phyloP scores from a whole-genome alignment of 345 rosid genomes.

The Triadica sebifera region DNA sequence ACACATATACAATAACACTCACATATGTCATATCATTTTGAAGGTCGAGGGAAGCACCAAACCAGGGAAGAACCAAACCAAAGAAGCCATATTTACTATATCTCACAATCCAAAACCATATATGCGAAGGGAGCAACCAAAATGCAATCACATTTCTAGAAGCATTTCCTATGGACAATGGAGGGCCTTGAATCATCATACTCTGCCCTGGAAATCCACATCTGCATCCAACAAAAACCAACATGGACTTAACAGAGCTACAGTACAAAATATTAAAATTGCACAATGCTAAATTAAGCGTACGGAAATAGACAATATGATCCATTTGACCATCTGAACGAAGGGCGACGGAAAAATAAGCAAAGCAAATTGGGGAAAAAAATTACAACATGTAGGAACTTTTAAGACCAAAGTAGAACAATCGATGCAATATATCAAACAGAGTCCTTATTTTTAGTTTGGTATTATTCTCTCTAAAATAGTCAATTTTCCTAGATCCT shows the following conservation, averaged over 20 bases:
- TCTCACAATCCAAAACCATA: background rate
- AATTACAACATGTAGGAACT: background rate
- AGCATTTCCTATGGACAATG: conserved; percentile 36
- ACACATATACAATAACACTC: background rate
- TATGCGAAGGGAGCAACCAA: background rate
- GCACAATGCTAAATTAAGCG: too few relatives aligned
- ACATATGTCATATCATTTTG: background rate
- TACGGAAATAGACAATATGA: too few relatives aligned
- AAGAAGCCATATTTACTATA: background rate
- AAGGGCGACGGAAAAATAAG: too few relatives aligned
- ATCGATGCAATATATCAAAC: too few relatives aligned
- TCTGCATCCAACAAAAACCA: conserved; percentile 21
- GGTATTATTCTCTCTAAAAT: too few relatives aligned
- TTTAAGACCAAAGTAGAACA: conserved; percentile 5
- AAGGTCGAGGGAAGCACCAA: too few relatives aligned
- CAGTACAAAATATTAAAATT: too few relatives aligned
- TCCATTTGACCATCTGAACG: too few relatives aligned
- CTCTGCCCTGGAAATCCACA: conserved; percentile 24
- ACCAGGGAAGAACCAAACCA: conserved; percentile 1
- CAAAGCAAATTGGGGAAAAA: too few relatives aligned
- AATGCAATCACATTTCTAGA: conserved; percentile 18
- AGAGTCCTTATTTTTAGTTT: too few relatives aligned
- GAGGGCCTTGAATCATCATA: conserved; percentile 33
- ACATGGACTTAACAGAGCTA: too few relatives aligned
- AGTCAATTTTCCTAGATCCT: too few relatives aligned